Evolutionary conservation across 1,139 yeast genomes (phyloP), one percentile per base, ranked within the genome.

Genomic region (Lodderomyces metapsilosis): DNA sequence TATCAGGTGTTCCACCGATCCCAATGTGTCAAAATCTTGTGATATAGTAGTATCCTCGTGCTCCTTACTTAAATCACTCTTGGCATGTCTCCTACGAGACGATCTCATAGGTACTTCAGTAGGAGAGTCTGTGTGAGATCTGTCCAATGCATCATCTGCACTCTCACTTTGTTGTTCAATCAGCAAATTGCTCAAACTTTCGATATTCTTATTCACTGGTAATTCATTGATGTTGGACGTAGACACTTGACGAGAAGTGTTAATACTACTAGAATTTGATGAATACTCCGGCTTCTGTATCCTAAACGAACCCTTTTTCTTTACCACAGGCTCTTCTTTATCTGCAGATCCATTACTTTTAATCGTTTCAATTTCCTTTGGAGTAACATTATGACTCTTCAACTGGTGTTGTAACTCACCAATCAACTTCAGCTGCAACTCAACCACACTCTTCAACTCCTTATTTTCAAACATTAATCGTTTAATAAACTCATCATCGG

Each of bases 401-500:
- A 36, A 36, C 22, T 36, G 38, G 10, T 9, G 38, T 39, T 40
- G 36, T 20, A 43, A 34, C 15, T 32, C 23, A 7, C 36, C 37
- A 20, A 49, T 40, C 9, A 31, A 20, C 15, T 33, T 40, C 28
- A 42, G 39, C 30, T 43, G 43, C 22, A 31, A 34, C 1, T 39
- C 39, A 15, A 50, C 28, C 8, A 35, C 12, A 13, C 47, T 37
- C 34, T 45, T 43, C 38, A 71, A 55, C 45, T 70, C 74, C 43
- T 54, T 58, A 46, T 62, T 69, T 45, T 71, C 76, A 46, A 65
- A 66, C 27, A 64, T 40, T 33, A 71, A 53, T 40, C 56, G 62
- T 43, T 67, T 73, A 36, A 69, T 68, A 46, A 50, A 69, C 40
- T 69, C 67, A 9, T 46, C 47, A 45, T 64, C 71, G 2, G 65